A percentile compares a stretch with the other conserved stretches of the same genome.
Conservation (phyloP, 192 early-diverging fungal genomes). For the Entophlyctis helioformis region DNA sequence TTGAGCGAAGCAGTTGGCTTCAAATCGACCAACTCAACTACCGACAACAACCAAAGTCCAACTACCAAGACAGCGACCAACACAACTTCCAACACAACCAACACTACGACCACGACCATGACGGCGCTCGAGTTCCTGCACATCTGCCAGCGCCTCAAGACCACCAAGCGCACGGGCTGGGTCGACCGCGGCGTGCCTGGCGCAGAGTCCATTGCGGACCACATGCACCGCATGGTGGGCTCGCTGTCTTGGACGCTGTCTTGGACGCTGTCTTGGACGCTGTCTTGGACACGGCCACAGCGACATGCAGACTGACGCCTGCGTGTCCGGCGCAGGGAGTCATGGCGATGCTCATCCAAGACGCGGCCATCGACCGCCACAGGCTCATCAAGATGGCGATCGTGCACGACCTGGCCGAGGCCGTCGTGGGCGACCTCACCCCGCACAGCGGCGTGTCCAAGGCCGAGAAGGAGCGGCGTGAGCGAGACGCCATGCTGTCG, state of each 20-base stretch:
- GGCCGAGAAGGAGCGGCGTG: slow-evolving; percentile 61
- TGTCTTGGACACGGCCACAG: too few species aligned
- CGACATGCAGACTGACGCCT: neutral
- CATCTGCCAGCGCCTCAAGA: too few species aligned
- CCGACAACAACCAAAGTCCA: too few species aligned
- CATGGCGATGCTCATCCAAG: slow-evolving; percentile 74
- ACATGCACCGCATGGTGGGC: slow-evolving; percentile 86
- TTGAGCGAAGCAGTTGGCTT: too few species aligned
- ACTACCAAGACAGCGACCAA: too few species aligned
- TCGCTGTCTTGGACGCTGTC: too few species aligned
- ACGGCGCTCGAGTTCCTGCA: too few species aligned
- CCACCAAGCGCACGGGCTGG: slow-evolving; percentile 92
- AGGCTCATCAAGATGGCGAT: slow-evolving; percentile 66
- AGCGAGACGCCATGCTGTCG: slow-evolving; percentile 55
- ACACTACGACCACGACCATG: too few species aligned
- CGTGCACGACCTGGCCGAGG: slow-evolving; percentile 87
- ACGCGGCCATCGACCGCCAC: slow-evolving; percentile 23
- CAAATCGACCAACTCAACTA: too few species aligned
- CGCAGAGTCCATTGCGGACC: slow-evolving; percentile 85
- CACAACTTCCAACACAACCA: too few species aligned
- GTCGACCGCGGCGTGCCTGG: slow-evolving; percentile 51
- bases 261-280: neutral
- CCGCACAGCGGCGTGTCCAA: slow-evolving; percentile 67
- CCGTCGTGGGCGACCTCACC: slow-evolving; percentile 80
- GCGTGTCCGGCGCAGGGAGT: slow-evolving; percentile 36